Evolutionary conservation across 1,139 yeast species (phyloP), one percentile per base, ranked within the genome.

Genomic region (Geotrichum restrictum): DNA sequence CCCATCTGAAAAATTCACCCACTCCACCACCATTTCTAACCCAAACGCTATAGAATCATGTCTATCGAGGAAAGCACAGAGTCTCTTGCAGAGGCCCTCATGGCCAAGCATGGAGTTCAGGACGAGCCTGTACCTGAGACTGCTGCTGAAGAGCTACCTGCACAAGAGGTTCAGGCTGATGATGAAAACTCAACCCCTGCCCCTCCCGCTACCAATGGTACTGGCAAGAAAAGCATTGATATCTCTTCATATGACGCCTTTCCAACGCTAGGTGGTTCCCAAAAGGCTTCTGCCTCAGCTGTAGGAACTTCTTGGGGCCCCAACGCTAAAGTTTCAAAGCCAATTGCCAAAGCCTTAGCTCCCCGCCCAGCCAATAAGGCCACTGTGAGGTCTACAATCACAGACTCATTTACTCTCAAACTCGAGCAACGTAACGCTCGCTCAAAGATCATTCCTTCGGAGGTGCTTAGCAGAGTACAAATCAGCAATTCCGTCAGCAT

Each of bases 241-340:
- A 54, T 65, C 40, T 49, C 56, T 33, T 65, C 68, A 11, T 48
- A 60, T 67, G 68, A 75, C 16, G 85, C 87, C 8, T 85, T 85
- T 68, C 95, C 95, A 10, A 77, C 88, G 31, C 76, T 88, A 60
- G 91, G 89, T 40, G 79, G 79, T 33, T 63, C 63, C 51, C 21
- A 31, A 21, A 52, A 48, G 40, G 45, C 41, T 18, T 13, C 49
- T 33, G 29, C 51, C 29, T 5, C 29, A 5, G 32, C 48, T 29
- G 47, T 29, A 11, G 49, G 24, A 16, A 44, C 40, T 34, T 32
- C 52, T 21, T 53, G 56, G 56, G 50, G 53, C 19, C 52, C 52
- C n/a, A 43, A 43, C 11, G 48, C 56, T n/a, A 31, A 46, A 16
- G 42, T 44, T 13, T 45, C 51, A 16, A 39, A 36, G 45, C 53